Percentiles rank a stretch among this genome's conserved stretches.
phyloP scores from a whole-genome alignment of 2,329 filamentous ascomycete genomes.

The Coniochaeta sp. region DNA sequence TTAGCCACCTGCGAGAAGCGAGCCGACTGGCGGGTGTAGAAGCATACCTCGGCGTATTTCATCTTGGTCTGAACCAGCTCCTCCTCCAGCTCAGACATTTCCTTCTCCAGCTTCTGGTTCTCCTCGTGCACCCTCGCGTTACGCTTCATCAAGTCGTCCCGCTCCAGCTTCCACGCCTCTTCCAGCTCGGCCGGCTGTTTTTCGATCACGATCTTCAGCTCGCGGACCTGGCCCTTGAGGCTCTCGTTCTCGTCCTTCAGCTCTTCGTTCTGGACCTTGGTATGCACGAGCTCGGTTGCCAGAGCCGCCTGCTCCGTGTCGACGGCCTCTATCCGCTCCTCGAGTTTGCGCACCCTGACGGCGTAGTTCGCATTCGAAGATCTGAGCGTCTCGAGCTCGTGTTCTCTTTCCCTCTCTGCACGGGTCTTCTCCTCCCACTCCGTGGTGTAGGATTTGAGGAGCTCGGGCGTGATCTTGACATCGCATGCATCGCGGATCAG shows the following conservation, averaged over 20 bases:
- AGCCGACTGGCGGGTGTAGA: background rate
- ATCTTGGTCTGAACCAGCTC: constrained; percentile 90
- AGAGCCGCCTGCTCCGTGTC: constrained; percentile 87
- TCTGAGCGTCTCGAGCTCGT: constrained; percentile 69
- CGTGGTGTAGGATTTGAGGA: constrained; percentile 68
- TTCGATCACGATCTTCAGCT: constrained; percentile 80
- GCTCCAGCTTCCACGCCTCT: constrained; percentile 70
- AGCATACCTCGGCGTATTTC: constrained; percentile 83
- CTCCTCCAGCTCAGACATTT: constrained; percentile 86
- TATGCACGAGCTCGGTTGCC: constrained; percentile 83
- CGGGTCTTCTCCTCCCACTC: constrained; percentile 93
- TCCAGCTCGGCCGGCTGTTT: constrained; percentile 87
- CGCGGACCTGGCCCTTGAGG: constrained; percentile 74
- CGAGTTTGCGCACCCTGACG: constrained; percentile 73
- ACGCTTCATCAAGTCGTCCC: constrained; percentile 84
- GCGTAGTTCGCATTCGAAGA: constrained; percentile 59
- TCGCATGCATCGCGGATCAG: constrained; percentile 89
- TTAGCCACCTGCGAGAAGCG: constrained; percentile 3
- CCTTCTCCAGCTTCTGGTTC: constrained; percentile 81
- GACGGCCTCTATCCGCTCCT: constrained; percentile 80
- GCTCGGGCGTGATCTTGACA: constrained; percentile 75
- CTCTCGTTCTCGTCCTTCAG: constrained; percentile 85
- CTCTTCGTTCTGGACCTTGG: constrained; percentile 90
- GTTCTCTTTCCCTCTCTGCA: constrained; percentile 73
- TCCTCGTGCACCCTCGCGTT: constrained; percentile 93